Evolutionary conservation across 805 yeast species (phyloP).

Genomic region (Pichia ethanolica): DNA sequence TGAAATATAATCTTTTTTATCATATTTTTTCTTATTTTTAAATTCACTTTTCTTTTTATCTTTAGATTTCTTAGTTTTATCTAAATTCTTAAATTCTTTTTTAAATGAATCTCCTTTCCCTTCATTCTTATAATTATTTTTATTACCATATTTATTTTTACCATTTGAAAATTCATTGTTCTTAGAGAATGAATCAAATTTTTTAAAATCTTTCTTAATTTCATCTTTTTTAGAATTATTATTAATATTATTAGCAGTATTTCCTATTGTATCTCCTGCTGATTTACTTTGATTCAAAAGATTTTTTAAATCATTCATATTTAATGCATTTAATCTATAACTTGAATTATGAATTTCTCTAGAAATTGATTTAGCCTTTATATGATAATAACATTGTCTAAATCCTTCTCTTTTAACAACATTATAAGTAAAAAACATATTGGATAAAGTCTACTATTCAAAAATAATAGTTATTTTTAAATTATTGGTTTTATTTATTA

Average conservation of each 20-base stretch:
- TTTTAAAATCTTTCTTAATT: neutral
- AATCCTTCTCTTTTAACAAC: no score
- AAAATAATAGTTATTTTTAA: no score
- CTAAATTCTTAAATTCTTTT: neutral
- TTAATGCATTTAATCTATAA: neutral
- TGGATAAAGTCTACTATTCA: no score
- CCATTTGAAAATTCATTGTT: neutral
- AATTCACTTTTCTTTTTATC: no score
- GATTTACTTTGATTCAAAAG: neutral
- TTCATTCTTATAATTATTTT: neutral
- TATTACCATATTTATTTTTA: neutral
- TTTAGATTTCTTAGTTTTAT: no score
- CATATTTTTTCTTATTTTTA: no score
- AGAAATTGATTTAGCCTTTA: no score
- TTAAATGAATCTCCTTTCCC: neutral
- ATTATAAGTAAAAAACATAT: no score
- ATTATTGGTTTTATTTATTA: no score
- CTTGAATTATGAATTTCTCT: neutral
- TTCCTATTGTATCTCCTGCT: neutral
- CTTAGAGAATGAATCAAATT: no score
- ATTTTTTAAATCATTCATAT: slow-evolving; percentile 1
- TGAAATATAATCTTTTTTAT: no score
- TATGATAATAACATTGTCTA: no score
- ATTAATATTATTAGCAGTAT: neutral
- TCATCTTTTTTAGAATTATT: neutral